Percentiles rank a stretch among this genome's conserved stretches.
Evolutionary conservation across 2,329 filamentous ascomycete species (phyloP).

Genomic region (Botrytis medusae): DNA sequence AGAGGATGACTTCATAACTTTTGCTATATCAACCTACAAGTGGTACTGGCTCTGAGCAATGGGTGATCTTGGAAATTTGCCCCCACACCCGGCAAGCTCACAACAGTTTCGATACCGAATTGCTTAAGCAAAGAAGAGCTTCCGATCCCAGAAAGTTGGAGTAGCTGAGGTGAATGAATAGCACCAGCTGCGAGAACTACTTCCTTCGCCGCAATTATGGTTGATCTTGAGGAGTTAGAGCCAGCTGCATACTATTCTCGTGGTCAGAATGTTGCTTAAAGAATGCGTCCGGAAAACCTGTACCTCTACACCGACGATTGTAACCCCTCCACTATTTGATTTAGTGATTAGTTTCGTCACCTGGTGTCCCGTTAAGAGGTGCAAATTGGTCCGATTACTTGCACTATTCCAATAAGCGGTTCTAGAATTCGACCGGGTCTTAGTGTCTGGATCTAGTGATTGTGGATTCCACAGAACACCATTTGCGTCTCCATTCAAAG

Average conservation of each 20-base stretch:
- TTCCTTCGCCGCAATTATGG: constrained; percentile 39
- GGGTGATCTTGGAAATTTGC: constrained; percentile 51
- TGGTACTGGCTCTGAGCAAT: constrained; percentile 21
- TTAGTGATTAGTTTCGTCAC: constrained; percentile 17
- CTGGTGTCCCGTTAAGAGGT: constrained; percentile 16
- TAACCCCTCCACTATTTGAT: not conserved
- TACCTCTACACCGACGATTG: constrained; percentile 18
- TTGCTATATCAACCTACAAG: not conserved
- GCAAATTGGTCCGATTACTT: constrained; percentile 17
- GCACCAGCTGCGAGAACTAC: constrained; percentile 53
- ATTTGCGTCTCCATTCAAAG: constrained; percentile 14
- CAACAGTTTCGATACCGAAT: constrained; percentile 45
- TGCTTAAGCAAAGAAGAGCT: constrained; percentile 45
- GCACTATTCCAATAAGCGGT: constrained; percentile 18
- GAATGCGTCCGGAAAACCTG: not conserved
- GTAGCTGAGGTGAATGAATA: constrained; percentile 52
- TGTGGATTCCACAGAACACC: constrained; percentile 19
- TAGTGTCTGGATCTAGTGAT: constrained; percentile 14
- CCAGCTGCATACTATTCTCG: constrained; percentile 7
- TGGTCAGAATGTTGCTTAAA: not conserved
- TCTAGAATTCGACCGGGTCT: constrained; percentile 18
- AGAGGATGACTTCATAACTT: not conserved
- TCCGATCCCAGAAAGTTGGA: constrained; percentile 53
- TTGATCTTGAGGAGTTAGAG: constrained; percentile 36
- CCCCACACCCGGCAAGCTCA: constrained; percentile 52